Base-by-base conservation (phyloP, 169 alveolate species). In the Cryptosporidium ubiquitum region DNA sequence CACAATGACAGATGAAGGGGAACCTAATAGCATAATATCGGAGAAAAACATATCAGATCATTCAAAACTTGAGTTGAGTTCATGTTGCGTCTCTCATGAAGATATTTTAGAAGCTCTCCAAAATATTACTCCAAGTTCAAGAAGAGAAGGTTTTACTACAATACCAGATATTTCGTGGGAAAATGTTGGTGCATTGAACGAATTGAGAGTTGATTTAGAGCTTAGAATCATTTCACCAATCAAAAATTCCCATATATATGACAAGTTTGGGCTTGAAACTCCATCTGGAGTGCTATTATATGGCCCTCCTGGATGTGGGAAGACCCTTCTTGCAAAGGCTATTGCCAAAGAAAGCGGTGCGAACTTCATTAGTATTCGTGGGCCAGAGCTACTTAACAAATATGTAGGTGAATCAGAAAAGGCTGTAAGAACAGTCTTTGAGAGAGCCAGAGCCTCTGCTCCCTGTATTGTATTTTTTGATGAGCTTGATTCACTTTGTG, bases 371-470 rank as follows among this genome's bases (percentile, higher is more conserved):
- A 96, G 99, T 44, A 96, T 98, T 40, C 97, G 97, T 92, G 99
- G 99, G 44, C 98, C 99, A n/a, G 99, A 97, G 73, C 94, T 97
- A 60, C 94, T 97, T 93, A 97, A 98, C 92, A 99, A 98, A 93
- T 98, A 98, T 95, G 99, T 98, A 18, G 99, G 99, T 14, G 99
- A 98, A 89, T 97, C 99, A 64, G 99, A 99, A 93, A 95, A 97
- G 84, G 99, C 99, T n/a, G 98, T 99, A 42, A 94, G 99, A 85
- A 94, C 97, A 69, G 97, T 98, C 18, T 99, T 99, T 93, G 97
- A 96, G 73, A 97, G 99, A 93, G 99, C 99, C 5, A 93, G 98
- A 58, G 96, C 96, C 29, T 96, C 99, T 70, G 96, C 98, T 51
- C 99, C 99, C 26, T 98, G 99, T 84, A 95, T 98, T 40, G 97